These are phyloP conservation scores for Amaranthus tricolor DNA, from an alignment of 179 eudicot species.

Conservation along the genomic window DNA sequence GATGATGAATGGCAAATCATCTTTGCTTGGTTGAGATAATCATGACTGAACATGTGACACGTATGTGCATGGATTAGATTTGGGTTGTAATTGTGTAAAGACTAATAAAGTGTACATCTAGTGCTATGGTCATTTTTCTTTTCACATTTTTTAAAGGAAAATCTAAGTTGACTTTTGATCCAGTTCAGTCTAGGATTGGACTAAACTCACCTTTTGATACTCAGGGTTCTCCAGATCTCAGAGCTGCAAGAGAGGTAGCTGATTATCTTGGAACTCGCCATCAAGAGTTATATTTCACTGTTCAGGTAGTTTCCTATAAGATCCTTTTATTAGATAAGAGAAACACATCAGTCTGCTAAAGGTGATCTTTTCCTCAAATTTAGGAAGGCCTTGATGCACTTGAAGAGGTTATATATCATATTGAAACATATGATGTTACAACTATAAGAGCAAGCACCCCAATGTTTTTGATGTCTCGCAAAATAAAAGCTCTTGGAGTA, in stretches of 20 bases:
- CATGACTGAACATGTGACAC: neutral
- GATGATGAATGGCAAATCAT: neutral
- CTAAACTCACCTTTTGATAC: slow-evolving; percentile 13
- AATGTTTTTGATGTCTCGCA: slow-evolving; percentile 97
- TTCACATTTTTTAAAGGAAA: neutral
- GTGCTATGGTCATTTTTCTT: neutral
- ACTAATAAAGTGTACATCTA: neutral
- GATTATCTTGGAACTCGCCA: slow-evolving; percentile 89
- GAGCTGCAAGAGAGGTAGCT: slow-evolving; percentile 92
- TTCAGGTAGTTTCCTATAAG: slow-evolving; percentile 54
- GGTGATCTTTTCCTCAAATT: slow-evolving; percentile 13
- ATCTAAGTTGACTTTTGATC: neutral
- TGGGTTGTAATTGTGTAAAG: too few relatives aligned
- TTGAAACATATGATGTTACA: slow-evolving; percentile 93
- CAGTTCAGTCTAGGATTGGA: slow-evolving; percentile 11
- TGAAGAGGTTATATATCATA: slow-evolving; percentile 91
- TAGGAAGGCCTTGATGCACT: slow-evolving; percentile 98
- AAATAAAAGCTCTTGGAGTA: slow-evolving; percentile 92
- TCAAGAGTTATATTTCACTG: slow-evolving; percentile 95
- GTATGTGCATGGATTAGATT: too few relatives aligned
- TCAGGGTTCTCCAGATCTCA: slow-evolving; percentile 96
- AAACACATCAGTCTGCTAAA: neutral
- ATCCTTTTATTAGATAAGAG: neutral
- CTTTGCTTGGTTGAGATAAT: neutral
- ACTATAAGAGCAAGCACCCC: slow-evolving; percentile 98